Base-by-base conservation (phyloP, 495 filamentous ascomycete species). In the Oidiodendron maius region DNA sequence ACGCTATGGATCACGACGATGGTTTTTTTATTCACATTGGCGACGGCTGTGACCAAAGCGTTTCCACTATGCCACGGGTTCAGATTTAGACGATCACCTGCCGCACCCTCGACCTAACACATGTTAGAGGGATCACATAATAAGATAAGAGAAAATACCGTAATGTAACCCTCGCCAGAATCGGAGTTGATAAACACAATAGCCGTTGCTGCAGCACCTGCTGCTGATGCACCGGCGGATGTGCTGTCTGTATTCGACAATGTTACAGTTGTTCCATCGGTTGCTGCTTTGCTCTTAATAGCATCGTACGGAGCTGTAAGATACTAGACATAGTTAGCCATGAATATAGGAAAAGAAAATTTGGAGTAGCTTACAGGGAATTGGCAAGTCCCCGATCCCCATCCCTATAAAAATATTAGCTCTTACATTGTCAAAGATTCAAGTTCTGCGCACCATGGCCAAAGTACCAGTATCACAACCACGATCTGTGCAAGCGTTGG, bases 281-380 rank as follows among this genome's bases (percentile, higher is more conserved):
- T 61, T 39, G 77, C 13, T 22, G 88, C 81, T 51, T 87, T 80
- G 30, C 75, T 77, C 62, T 90, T 86, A 40, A 96, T 88, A 3
- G 91, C 91, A 25, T 84, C 77, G 35, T 93, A 77, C 1, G 91
- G 93, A 2, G 88, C 90, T 49, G 91, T 69, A 1, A 97, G 76
- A 65, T 96, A 96, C 46, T n/a, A n/a, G n/a, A n/a, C n/a, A n/a
- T n/a, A n/a, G n/a, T n/a, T n/a, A n/a, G n/a, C n/a, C n/a, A n/a
- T n/a, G n/a, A n/a, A n/a, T n/a, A n/a, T n/a, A n/a, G n/a, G n/a
- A n/a, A n/a, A n/a, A n/a, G n/a, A n/a, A n/a, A n/a, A n/a, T n/a
- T n/a, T n/a, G 2, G 91, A 88, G 72, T 87, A 95, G n/a, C n/a
- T n/a, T n/a, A n/a, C n/a, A n/a, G 93, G 90, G 72, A 89, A 96